Evolutionary conservation across 768 basidiomycete species (phyloP).

Genomic region (Suillus decipiens): DNA sequence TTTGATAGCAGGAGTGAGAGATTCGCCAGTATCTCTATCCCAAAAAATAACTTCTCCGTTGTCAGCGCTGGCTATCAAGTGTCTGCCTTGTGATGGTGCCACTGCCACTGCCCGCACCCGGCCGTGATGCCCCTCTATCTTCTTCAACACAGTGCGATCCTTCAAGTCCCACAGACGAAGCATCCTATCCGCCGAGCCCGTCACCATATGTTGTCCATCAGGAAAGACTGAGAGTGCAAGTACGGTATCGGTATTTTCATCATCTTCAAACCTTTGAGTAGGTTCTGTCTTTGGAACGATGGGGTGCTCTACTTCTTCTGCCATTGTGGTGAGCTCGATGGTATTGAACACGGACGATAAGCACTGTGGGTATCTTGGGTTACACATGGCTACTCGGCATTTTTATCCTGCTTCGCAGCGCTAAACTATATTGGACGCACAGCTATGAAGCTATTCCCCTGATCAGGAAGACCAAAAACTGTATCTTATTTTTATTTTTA

Average conservation of each 20-base stretch:
- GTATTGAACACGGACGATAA: neutral
- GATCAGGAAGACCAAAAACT: neutral
- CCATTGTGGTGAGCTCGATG: neutral
- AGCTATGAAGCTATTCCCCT: neutral
- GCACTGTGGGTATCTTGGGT: neutral
- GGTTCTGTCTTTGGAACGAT: neutral
- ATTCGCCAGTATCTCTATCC: neutral
- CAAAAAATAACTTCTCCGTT: neutral
- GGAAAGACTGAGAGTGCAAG: neutral
- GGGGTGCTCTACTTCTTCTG: neutral
- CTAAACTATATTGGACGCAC: neutral
- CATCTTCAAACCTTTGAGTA: neutral
- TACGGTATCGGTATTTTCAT: neutral
- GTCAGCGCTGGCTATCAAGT: conserved; percentile 2
- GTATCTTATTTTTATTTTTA: neutral
- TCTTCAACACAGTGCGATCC: neutral
- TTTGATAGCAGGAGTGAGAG: neutral
- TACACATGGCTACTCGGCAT: neutral
- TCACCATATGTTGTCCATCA: neutral
- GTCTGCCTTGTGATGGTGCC: neutral
- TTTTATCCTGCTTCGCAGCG: neutral
- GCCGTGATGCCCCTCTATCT: neutral
- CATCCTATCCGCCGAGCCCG: neutral
- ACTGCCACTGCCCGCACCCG: neutral
- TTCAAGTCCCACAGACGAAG: conserved; percentile 1